Base-by-base conservation (phyloP, 2,329 filamentous ascomycete genomes). In the Allantophomopsis lycopodina region DNA sequence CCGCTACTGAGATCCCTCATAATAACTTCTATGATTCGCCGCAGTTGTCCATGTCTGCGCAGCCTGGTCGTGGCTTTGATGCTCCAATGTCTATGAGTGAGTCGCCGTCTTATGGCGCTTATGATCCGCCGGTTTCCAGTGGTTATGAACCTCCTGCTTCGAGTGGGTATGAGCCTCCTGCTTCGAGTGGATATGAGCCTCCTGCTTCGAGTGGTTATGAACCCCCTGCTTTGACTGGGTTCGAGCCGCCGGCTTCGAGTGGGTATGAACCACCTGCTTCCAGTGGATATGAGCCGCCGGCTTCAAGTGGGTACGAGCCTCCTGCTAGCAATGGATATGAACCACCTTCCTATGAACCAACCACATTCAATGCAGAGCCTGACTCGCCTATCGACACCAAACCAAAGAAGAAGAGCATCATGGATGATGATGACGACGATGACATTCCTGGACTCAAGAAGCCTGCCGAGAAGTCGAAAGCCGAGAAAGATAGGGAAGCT, bases 381-480 rank as follows among this genome's bases (percentile, higher is more conserved):
- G 52, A 56, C 23, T 56, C 53, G 4, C 50, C 52, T 11, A 47
- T 61, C 21, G 59, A 66, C 6, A 64, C 67, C 39, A 79, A 73
- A 49, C 66, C 71, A 0, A 83, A 83, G 60, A 84, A 83, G 62
- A 87, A 83, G 56, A 76, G 73, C 16, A 78, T 86, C 50, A 83
- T 91, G 71, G 80, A 89, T 52, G 81, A 89, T 46, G 83, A 89
- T 20, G 81, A 87, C 11, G 83, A 85, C 17, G 77, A 80, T 46
- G 75, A 83, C 42, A 69, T 83, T 34, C 64, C 75, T 23, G 62
- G 64, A 6, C 46, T 63, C 34, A 64, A 57, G 33, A 43, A 47
- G 8, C 38, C 48, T 12, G 55, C 61, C 32, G 64, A 66, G 20
- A 80, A 82, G 56, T 70, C 61, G 2, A 78, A 80, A 55, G 63